Percentiles rank a stretch among this genome's conserved stretches.
These are phyloP conservation scores for Lasiosphaeriaceae sp. DNA, from an alignment of 495 filamentous ascomycete species.

Conservation along the genomic window DNA sequence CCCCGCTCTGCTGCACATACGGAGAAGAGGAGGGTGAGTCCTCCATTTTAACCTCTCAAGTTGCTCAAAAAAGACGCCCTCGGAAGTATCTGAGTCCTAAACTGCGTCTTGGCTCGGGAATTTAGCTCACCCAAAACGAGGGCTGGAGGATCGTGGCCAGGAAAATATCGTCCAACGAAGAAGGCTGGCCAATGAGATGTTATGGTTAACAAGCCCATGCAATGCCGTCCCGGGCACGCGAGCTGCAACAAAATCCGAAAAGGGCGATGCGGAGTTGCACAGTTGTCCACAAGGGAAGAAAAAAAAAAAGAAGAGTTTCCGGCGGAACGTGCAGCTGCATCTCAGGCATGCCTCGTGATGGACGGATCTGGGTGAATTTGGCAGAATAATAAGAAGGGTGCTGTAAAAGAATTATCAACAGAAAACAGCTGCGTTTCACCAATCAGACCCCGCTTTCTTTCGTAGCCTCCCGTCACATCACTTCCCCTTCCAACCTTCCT, in stretches of 20 bases:
- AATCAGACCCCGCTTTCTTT: slow-evolving; percentile 26
- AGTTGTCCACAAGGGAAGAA: background rate
- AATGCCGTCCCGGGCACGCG: background rate
- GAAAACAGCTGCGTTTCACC: slow-evolving; percentile 29
- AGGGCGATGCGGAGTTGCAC: slow-evolving; percentile 5
- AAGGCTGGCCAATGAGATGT: slow-evolving; percentile 15
- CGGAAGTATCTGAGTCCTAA: no score
- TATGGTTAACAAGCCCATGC: background rate
- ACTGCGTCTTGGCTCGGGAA: background rate
- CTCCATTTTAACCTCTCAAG: no score
- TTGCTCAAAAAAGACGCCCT: no score
- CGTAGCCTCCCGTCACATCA: slow-evolving; percentile 8
- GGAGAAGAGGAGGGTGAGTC: no score
- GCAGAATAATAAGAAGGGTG: slow-evolving; percentile 19
- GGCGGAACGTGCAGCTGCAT: background rate
- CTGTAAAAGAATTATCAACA: slow-evolving; percentile 46
- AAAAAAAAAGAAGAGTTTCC: background rate
- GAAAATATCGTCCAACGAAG: background rate
- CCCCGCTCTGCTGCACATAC: no score
- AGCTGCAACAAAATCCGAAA: slow-evolving; percentile 24
- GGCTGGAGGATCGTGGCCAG: no score
- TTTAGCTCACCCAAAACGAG: no score
- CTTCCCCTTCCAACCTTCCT: background rate
- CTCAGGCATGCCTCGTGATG: slow-evolving; percentile 8
- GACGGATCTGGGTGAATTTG: slow-evolving; percentile 3